Conservation (phyloP, 176 grass and related monocot species). For the Typha latifolia region DNA sequence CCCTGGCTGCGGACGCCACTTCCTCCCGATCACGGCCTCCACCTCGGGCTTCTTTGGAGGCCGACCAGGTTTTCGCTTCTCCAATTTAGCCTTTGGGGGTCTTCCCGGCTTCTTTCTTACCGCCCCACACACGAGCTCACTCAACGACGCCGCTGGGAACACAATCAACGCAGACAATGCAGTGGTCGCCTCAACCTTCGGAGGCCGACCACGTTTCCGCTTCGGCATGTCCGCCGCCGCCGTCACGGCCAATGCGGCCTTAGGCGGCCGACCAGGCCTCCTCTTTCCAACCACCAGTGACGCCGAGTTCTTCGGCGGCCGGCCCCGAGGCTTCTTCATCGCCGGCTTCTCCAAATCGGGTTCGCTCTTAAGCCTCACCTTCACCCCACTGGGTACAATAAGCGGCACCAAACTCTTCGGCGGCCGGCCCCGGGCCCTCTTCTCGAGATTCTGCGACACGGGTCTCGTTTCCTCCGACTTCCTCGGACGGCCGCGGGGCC, state of each 20-base stretch:
- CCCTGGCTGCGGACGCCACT: neutral
- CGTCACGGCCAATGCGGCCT: neutral
- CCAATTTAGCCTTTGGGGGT: neutral
- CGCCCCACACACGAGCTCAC: neutral
- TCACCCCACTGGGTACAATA: neutral
- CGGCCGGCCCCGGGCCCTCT: slow-evolving; percentile 21
- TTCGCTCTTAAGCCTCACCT: neutral
- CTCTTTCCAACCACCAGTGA: neutral
- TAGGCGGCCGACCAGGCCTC: neutral
- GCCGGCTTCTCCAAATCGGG: neutral
- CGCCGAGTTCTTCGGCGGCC: slow-evolving; percentile 17
- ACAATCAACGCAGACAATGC: neutral
- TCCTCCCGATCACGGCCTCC: neutral
- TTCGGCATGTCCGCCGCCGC: neutral
- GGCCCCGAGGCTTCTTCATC: slow-evolving; percentile 12
- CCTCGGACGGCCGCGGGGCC: neutral
- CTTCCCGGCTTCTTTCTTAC: slow-evolving; percentile 3
- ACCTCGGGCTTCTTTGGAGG: neutral
- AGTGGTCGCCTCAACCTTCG: neutral
- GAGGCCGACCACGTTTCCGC: neutral
- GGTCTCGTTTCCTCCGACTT: too few relatives aligned
- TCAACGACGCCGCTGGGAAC: too few relatives aligned
- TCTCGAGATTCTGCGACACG: slow-evolving; percentile 10
- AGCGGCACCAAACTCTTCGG: neutral
- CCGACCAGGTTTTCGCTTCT: slow-evolving; percentile 4